A percentile compares a stretch with the other conserved stretches of the same genome.
Evolutionary conservation across 345 rosid genomes (phyloP).

Genomic region (Pugionium cornutum): DNA sequence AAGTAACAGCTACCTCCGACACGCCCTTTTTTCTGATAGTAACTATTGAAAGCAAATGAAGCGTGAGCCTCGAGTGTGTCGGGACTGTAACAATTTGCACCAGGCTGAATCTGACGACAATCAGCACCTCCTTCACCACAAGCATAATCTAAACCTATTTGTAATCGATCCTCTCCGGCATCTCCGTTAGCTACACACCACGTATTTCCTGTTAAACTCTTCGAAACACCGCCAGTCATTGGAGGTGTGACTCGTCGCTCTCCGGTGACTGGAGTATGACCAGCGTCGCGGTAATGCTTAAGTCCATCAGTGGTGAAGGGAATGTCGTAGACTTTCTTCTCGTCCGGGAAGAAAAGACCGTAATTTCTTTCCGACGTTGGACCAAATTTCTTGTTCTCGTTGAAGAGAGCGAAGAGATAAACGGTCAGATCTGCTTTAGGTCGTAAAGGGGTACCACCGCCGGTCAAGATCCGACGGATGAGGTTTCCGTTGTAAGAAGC

Average conservation of each 20-base stretch:
- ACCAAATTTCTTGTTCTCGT: slow-evolving; percentile 78
- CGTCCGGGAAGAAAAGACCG: slow-evolving; percentile 82
- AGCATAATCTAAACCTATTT: slow-evolving; percentile 72
- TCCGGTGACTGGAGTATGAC: slow-evolving; percentile 38
- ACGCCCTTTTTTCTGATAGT: slow-evolving; percentile 74
- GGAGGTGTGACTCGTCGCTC: slow-evolving; percentile 34
- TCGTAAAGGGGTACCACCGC: slow-evolving; percentile 85
- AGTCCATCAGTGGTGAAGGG: slow-evolving; percentile 67
- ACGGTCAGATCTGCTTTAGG: slow-evolving; percentile 84
- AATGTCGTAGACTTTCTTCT: slow-evolving; percentile 78
- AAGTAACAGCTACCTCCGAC: slow-evolving; percentile 74
- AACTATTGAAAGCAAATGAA: slow-evolving; percentile 92
- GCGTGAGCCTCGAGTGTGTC: slow-evolving; percentile 87
- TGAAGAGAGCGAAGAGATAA: slow-evolving; percentile 86
- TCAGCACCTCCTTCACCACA: slow-evolving; percentile 94
- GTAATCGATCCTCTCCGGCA: slow-evolving; percentile 61
- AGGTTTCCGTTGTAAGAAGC: slow-evolving; percentile 90
- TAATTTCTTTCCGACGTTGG: slow-evolving; percentile 90
- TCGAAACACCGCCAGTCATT: slow-evolving; percentile 48
- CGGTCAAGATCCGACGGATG: slow-evolving; percentile 70
- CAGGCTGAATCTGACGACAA: slow-evolving; percentile 74
- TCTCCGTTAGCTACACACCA: slow-evolving; percentile 88
- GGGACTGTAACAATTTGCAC: slow-evolving; percentile 69
- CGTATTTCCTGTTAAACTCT: slow-evolving; percentile 55
- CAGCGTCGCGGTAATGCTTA: slow-evolving; percentile 48